These are phyloP conservation scores for Saksenaea vasiformis DNA, from an alignment of 371 early-diverging fungal genomes.

Conservation along the genomic window DNA sequence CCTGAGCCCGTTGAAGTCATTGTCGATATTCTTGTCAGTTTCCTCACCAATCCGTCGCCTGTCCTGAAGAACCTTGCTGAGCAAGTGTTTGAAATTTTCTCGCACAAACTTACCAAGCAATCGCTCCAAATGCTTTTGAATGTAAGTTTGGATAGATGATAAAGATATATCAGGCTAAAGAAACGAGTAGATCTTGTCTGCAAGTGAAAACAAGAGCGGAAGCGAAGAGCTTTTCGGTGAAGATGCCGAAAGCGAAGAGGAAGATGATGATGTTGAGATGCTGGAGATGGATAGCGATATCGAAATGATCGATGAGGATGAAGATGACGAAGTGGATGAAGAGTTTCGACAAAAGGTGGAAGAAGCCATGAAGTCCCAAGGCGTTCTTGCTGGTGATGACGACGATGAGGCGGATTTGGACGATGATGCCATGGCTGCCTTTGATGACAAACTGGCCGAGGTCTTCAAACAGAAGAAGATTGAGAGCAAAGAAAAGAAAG, in stretches of 20 bases:
- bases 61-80: slow-evolving; percentile 75
- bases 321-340: slow-evolving; percentile 61
- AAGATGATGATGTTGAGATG: slow-evolving; percentile 19
- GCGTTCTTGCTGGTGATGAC: slow-evolving; percentile 47
- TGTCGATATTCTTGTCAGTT: slow-evolving; percentile 86
- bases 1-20: slow-evolving; percentile 87
- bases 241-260: slow-evolving; percentile 31
- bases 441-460: slow-evolving; percentile 89
- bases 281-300: slow-evolving; percentile 19
- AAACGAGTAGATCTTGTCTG: slow-evolving; percentile 44
- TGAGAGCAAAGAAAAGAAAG: slow-evolving; percentile 61
- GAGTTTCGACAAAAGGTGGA: slow-evolving; percentile 69
- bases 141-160: slow-evolving; percentile 36
- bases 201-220: slow-evolving; percentile 54
- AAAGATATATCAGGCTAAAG: neutral
- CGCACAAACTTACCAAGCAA: slow-evolving; percentile 70
- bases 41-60: slow-evolving; percentile 84
- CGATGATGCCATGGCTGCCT: slow-evolving; percentile 91
- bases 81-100: slow-evolving; percentile 84
- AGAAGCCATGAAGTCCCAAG: slow-evolving; percentile 64
- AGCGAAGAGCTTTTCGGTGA: slow-evolving; percentile 60
- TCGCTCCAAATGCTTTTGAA: slow-evolving; percentile 77
- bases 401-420: slow-evolving; percentile 66
- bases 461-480: slow-evolving; percentile 85
- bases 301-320: slow-evolving; percentile 24